Evolutionary conservation across 331 rosid genomes (phyloP).

Genomic region (Ulmus americana): DNA sequence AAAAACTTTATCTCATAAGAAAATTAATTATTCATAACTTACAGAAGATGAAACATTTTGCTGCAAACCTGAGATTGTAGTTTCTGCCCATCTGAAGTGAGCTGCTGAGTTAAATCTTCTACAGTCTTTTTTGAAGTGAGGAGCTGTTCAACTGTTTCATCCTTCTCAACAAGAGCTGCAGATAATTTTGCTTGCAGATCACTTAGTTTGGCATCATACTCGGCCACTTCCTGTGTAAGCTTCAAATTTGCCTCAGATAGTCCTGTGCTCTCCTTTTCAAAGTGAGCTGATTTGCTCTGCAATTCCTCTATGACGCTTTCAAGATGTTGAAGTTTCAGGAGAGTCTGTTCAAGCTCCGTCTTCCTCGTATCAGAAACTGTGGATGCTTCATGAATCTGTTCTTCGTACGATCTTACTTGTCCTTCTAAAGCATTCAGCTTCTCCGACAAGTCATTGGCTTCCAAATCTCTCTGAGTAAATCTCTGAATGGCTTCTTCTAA

Average conservation of each 20-base stretch:
- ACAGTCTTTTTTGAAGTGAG: conserved; percentile 36
- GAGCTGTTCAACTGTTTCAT: conserved; percentile 47
- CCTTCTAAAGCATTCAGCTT: conserved; percentile 44
- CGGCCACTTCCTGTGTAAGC: conserved; percentile 56
- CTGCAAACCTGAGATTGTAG: conserved; percentile 72
- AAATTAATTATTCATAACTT: background rate
- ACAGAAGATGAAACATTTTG: background rate
- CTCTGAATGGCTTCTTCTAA: conserved; percentile 53
- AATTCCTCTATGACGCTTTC: conserved; percentile 54
- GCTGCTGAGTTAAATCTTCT: conserved; percentile 52
- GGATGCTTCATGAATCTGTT: conserved; percentile 44
- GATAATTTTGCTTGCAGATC: conserved; percentile 48
- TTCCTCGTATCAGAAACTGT: conserved; percentile 37
- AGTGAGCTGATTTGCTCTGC: conserved; percentile 44
- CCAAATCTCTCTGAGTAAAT: conserved; percentile 56
- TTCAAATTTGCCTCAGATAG: conserved; percentile 49
- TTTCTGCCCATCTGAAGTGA: conserved; percentile 51
- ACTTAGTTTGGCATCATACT: conserved; percentile 47
- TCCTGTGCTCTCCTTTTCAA: conserved; percentile 50
- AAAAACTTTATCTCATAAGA: background rate
- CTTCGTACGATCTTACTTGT: conserved; percentile 46
- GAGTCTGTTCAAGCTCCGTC: conserved; percentile 52
- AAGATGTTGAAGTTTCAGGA: conserved; percentile 48
- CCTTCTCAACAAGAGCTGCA: conserved; percentile 47
- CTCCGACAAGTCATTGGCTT: conserved; percentile 65